Evolutionary conservation across 768 basidiomycete genomes (phyloP).

Genomic region (Daedaleopsis sinensis): DNA sequence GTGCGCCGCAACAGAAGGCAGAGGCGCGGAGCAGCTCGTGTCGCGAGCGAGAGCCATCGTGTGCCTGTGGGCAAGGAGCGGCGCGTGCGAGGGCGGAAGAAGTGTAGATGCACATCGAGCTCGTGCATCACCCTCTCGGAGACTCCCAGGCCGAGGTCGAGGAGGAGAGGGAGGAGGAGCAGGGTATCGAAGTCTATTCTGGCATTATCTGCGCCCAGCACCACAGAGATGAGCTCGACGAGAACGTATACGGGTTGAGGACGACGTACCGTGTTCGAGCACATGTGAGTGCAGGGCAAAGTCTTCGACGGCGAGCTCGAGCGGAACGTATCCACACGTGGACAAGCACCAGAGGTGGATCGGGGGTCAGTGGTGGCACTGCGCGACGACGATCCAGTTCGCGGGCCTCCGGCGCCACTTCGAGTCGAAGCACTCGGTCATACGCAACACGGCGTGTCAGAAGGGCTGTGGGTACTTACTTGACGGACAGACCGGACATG

Average conservation of each 20-base stretch:
- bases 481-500: constrained; percentile 3
- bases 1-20: not conserved
- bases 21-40: not conserved
- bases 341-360: too few species aligned
- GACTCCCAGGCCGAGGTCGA: not conserved
- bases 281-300: not conserved
- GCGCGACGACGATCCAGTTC: constrained; percentile 7
- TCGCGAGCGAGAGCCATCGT: not conserved
- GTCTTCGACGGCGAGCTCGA: not conserved
- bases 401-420: constrained; percentile 9
- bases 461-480: constrained; percentile 10
- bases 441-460: constrained; percentile 5
- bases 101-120: constrained; percentile 6
- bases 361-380: constrained; percentile 6
- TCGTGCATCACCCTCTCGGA: not conserved
- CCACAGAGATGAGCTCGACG: not conserved
- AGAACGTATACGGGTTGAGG: not conserved
- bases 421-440: constrained; percentile 10
- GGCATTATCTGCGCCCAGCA: not conserved
- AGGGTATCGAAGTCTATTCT: not conserved
- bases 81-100: not conserved
- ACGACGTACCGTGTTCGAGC: not conserved
- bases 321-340: too few species aligned
- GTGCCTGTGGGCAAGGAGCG: not conserved
- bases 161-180: not conserved